Conservation (phyloP, 148 eudicot species). For the Fagopyrum esculentum region DNA sequence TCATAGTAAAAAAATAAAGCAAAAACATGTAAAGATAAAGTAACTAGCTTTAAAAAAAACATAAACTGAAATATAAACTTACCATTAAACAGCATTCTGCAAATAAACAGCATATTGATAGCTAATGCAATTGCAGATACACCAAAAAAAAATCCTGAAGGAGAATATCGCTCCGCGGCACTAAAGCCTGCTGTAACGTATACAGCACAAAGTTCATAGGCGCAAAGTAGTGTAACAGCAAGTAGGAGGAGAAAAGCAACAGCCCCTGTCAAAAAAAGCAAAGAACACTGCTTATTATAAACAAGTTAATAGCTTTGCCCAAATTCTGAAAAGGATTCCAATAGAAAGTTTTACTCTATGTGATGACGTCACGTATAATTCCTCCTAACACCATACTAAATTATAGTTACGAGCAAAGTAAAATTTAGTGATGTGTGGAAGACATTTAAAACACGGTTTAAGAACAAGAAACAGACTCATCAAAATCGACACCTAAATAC, state of each 20-base stretch:
- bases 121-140: conserved; percentile 98
- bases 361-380: background rate
- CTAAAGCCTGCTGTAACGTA: conserved; percentile 90
- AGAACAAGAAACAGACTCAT: background rate
- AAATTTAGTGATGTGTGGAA: background rate
- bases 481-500: background rate
- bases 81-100: conserved; percentile 98
- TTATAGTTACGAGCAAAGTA: background rate
- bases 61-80: conserved; percentile 16
- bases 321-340: background rate
- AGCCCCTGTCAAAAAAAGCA: conserved; percentile 51
- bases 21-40: background rate
- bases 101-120: conserved; percentile 95
- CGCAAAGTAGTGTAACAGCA: conserved; percentile 89
- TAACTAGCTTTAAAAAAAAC: background rate
- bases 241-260: conserved; percentile 91
- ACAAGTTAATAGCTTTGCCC: background rate
- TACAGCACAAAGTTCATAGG: conserved; percentile 95
- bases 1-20: background rate
- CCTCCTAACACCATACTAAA: background rate
- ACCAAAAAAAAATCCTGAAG: conserved; percentile 99
- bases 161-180: conserved; percentile 78
- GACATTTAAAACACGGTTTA: background rate
- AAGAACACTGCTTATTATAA: background rate
- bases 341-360: background rate